Evolutionary conservation across 1,139 yeast species (phyloP), one percentile per base, ranked within the genome.

Genomic region (Wickerhamiella infanticola): DNA sequence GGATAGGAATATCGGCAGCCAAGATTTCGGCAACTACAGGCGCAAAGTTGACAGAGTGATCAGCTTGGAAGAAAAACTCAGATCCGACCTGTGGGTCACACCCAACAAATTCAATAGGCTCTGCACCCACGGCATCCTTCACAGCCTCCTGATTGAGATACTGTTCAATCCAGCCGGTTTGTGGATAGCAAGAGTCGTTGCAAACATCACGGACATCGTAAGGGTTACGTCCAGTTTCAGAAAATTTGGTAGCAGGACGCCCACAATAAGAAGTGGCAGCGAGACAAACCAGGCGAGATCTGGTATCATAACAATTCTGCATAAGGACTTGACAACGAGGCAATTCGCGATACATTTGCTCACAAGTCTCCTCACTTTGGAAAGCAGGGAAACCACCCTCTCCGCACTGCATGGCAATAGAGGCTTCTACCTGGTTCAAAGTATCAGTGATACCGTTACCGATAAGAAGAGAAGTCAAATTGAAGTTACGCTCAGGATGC

Each of bases 401-500:
- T 42, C 90, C 90, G 62, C 94, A 83, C 38, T 49, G 50, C 56
- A 53, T 53, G 29, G 51, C 54, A 24, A 50, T 52, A 26, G 38
- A 37, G 24, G 54, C 51, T 43, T 52, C 51, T 4, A 75, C 73
- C 63, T 83, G 94, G 47, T 75, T 67, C 51, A 78, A 69, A 1
- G 90, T 72, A 59, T 83, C 93, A 25, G 93, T 81, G 52, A 82
- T 73, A 47, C 94, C 94, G 63, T 83, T 83, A 36, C 95, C 95
- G 55, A 83, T 82, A 59, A 83, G 62, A 3, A 82, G 76, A 2
- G 93, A 81, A 9, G 75, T 63, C 56, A 83, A 70, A 53, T 81
- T 75, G 60, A 83, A 82, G 24, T 74, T 65, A 50, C 81, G 72
- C 57, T 51, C 76, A 75, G 59, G 24, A 77, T 77, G 77, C 51